phyloP scores from a whole-genome alignment of 306 rosid species.

The Abrus pulchellus region DNA sequence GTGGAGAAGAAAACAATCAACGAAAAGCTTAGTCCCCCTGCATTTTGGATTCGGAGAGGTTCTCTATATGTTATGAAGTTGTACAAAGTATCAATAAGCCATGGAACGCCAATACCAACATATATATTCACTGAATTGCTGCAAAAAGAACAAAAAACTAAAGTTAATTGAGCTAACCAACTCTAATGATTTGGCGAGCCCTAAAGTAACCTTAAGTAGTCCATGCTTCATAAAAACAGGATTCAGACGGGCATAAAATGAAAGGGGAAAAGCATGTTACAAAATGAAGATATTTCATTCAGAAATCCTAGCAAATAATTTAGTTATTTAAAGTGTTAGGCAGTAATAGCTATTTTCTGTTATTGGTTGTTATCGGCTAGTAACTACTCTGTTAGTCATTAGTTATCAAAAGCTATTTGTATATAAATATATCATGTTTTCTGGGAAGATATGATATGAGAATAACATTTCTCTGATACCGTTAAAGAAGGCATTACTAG shows the following conservation, averaged over 20 bases:
- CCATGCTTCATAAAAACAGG: constrained; percentile 12
- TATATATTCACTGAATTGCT: constrained; percentile 97
- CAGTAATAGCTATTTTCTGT: too few relatives aligned
- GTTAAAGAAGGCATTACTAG: not conserved
- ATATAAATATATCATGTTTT: too few relatives aligned
- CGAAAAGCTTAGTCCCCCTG: constrained; percentile 87
- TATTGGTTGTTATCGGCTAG: too few relatives aligned
- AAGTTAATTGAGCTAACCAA: constrained; percentile 36
- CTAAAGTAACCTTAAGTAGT: constrained; percentile 24
- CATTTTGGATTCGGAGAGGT: constrained; percentile 78
- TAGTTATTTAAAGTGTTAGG: not conserved
- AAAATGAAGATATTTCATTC: constrained; percentile 4
- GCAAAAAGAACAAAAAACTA: constrained; percentile 41
- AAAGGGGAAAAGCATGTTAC: constrained; percentile 14
- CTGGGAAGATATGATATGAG: too few relatives aligned
- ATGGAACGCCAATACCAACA: constrained; percentile 94
- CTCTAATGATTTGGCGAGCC: constrained; percentile 32
- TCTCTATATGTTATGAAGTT: constrained; percentile 76
- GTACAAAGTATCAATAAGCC: constrained; percentile 88
- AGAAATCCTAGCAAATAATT: not conserved
- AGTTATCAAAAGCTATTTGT: too few relatives aligned
- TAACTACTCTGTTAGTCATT: too few relatives aligned
- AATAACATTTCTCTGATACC: too few relatives aligned
- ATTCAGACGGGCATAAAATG: constrained; percentile 8
- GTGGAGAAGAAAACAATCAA: constrained; percentile 83